Base-by-base conservation (phyloP, 139 green algal species). In the Chlorella sp. region DNA sequence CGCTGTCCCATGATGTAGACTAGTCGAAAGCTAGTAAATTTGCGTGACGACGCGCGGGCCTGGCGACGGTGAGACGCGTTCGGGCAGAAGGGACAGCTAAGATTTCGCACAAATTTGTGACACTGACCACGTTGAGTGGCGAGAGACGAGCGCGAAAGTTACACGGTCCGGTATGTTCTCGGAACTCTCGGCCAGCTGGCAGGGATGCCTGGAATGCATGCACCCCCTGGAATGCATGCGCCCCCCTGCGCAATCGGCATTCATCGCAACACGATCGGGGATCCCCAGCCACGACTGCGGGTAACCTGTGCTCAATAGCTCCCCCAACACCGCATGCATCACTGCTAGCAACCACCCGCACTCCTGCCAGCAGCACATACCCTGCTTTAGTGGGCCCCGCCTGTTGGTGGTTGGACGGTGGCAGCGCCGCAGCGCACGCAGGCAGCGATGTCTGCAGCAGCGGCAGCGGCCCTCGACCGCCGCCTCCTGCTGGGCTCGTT, bases 401-500 rank as follows among this genome's bases (percentile, higher is more conserved):
- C 48, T 57, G 48, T 57, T 9, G 48, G 9, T 9, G 7, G 48
- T 16, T 5, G 48, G 48, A 57, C 48, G 7, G 48, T 16, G 48
- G 48, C 48, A 57, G 48, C 48, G 48, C 48, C 48, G 48, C n/a
- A n/a, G 48, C 48, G 48, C n/a, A 24, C 24, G 79, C 12, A 19
- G 24, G 11, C 28, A 26, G 40, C 75, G n/a, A 48, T 48, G 75
- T 34, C 75, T 48, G 16, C 75, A 7, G 42, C 79, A 30, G 79
- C 79, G 78, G 78, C 78, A 12, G 79, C 79, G 48, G 78, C 79
- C 5, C 40, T 82, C 5, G 85, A 89, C 34, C 85, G 85, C 37
- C 79, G 57, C 57, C 80, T 91, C 24, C 53, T 91, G 79, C 88
- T 91, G 0, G 39, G 57, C 36, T 91, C 88, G 11, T 81, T 91